phyloP scores from a whole-genome alignment of 169 alveolate genomes.

The Sarcocystis neurona region DNA sequence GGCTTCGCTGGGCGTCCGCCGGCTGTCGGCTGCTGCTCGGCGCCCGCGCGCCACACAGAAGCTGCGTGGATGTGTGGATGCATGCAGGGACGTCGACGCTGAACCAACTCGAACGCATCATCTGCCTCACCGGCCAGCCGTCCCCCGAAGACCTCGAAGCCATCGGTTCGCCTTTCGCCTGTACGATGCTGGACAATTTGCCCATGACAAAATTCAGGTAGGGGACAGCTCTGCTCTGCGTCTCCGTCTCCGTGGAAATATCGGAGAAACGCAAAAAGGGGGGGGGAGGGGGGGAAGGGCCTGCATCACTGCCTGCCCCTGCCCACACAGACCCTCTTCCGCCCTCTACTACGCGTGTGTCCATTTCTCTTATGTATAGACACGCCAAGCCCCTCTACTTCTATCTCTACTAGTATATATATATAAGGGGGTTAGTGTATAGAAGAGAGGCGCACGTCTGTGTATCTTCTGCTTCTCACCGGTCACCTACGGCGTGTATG shows the following conservation, averaged over 20 bases:
- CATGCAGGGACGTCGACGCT: slow-evolving; percentile 92
- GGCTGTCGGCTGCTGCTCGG: too few relatives aligned
- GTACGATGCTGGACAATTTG: slow-evolving; percentile 83
- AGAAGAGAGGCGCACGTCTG: too few relatives aligned
- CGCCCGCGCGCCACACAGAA: too few relatives aligned
- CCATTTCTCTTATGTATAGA: too few relatives aligned
- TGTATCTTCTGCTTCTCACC: too few relatives aligned
- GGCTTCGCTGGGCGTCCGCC: background rate
- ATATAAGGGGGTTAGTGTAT: too few relatives aligned
- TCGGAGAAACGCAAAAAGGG: background rate
- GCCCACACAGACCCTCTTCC: too few relatives aligned
- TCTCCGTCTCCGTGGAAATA: slow-evolving; percentile 21
- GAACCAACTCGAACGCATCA: slow-evolving; percentile 92
- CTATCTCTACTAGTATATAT: too few relatives aligned
- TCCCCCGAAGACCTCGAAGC: slow-evolving; percentile 85
- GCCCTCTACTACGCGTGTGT: too few relatives aligned
- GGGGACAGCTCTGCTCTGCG: background rate
- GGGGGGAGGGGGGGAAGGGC: background rate
- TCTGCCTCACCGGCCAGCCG: slow-evolving; percentile 93
- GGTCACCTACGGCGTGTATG: background rate
- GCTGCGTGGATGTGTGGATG: too few relatives aligned
- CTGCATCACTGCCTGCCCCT: too few relatives aligned
- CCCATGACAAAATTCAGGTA: slow-evolving; percentile 65
- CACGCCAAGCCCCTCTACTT: too few relatives aligned
- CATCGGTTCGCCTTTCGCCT: slow-evolving; percentile 84